Evolutionary conservation across 148 eudicot species (phyloP), one percentile per base, ranked within the genome.

Genomic region (Cornus suecica): DNA sequence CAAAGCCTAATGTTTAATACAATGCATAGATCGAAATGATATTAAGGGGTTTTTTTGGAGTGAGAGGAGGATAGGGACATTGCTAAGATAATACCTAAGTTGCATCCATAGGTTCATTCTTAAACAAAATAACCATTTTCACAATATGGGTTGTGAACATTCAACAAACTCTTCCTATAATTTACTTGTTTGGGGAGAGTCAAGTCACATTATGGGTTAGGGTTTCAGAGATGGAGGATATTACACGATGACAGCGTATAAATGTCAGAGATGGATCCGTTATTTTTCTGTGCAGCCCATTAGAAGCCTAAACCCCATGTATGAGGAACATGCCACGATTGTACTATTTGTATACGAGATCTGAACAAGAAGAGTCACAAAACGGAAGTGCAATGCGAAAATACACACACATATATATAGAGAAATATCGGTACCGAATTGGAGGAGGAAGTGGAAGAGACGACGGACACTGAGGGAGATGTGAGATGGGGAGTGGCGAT

Each of bases 391-490:
- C 16, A 70, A 15, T 41, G 29, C 5, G 28, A 62, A 4, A n/a
- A n/a, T n/a, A n/a, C n/a, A n/a, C n/a, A n/a, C n/a, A n/a, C n/a
- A n/a, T n/a, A n/a, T n/a, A n/a, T n/a, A n/a, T n/a, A n/a, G n/a
- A n/a, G n/a, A n/a, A n/a, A n/a, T n/a, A n/a, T n/a, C n/a, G n/a
- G 11, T 89, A 94, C 99, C 99, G 79, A 94, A 94, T 77, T 94
- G 94, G 76, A 94, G 89, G 63, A 94, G 97, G 82, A 94, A 94
- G 74, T 94, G 97, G 64, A 94, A 94, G 73, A 94, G 97, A 67
- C 91, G 92, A 42, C 97, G 97, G 62, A 92, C 87, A 64, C 91
- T 89, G 85, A 92, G 99, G 8, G 99, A 94, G 70, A 94, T 91
- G 86, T 92, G 87, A 70, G 99, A 94, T 37, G 90, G 90, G 86